Evolutionary conservation across 2,329 filamentous ascomycete species (phyloP), one percentile per base, ranked within the genome.

Genomic region (Chrysoporthe deuterocubensis): DNA sequence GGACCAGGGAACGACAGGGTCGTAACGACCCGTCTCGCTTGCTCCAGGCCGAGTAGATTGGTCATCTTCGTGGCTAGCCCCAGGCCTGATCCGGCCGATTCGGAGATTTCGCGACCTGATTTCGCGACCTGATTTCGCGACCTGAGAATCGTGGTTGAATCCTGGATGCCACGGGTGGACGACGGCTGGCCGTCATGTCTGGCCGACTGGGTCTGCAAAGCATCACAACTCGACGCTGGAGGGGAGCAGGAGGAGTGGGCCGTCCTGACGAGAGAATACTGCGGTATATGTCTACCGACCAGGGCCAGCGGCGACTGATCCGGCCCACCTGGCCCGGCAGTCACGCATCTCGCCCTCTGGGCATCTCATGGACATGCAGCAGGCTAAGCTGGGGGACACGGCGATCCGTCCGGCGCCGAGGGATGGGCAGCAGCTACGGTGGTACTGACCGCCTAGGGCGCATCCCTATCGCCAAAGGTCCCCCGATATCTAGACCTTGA

Each of bases 1-100:
- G 40, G 52, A 40, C 18, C 40, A 34, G 57, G 50, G 44, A 59
- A 34, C 37, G 43, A 52, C 52, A 67, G 46, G 56, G 64, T 64
- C 63, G 67, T 58, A 48, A 21, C 57, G 67, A 67, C 46, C 66
- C 66, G 54, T 68, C 21, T 65, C 63, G 66, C 65, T 65, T 66
- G 40, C 59, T 52, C 62, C 13, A 64, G 40, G 48, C 62, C 44
- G 63, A 16, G 62, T 46, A 67, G 44, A 43, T 56, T 50, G 64
- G 54, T 64, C 56, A 64, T 54, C 44, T 64, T 40, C 60, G 52
- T 26, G 44, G 46, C 37, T 52, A 57, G 62, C 62, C 46, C 65
- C 58, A 56, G 42, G 58, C 48, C 43, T 64, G 63, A 43, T 52
- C 58, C 65, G 58, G 66, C 52, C 59, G 62, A 46, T 46, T 70